Base-by-base conservation (phyloP, 352 stramenopile species). In the Phytophthora pisi region DNA sequence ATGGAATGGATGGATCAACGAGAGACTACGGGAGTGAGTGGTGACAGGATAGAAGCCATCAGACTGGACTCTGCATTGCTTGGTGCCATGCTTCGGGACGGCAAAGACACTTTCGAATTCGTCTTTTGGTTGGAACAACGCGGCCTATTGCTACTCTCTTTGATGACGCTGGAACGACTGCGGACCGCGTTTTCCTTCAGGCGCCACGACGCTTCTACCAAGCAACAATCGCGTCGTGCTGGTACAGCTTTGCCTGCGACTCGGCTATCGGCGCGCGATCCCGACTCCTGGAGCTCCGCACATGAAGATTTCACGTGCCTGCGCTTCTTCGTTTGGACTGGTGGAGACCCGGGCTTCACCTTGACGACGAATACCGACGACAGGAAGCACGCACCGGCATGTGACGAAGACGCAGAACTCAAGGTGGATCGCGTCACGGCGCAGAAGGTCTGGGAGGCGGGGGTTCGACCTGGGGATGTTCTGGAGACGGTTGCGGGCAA, bases 391-490 rank as follows among this genome's bases (percentile, higher is more conserved):
- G 57, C 30, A 26, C 38, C 58, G 62, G 30, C 60, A 20, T 72
- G 46, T 23, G 70, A 75, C 28, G 62, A 78, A 65, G 54, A 75
- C 50, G 61, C 62, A 8, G 71, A 78, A 13, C 24, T 84, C 8
- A 47, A 36, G 36, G 68, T 84, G 9, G 64, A 69, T 57, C 51
- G 57, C 4, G 59, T 89, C 57, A 76, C 68, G 20, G 73, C 43
- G 8, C 57, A 62, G 20, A 64, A 74, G 6, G 80, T 79, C 1
- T 89, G 80, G 77, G 67, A 78, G 18, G 73, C 74, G 15, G 80
- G 77, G 3, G 60, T 92, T 57, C 84, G 74, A 5, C 67, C 79
- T 5, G 84, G 82, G 11, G 84, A 92, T 34, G 64, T 88, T 5
- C 63, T 92, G 13, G 78, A 89, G 45, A 77, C 77, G 0, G 80